Evolutionary conservation across 2,329 filamentous ascomycete genomes (phyloP).

Genomic region (Aulographum hederae): DNA sequence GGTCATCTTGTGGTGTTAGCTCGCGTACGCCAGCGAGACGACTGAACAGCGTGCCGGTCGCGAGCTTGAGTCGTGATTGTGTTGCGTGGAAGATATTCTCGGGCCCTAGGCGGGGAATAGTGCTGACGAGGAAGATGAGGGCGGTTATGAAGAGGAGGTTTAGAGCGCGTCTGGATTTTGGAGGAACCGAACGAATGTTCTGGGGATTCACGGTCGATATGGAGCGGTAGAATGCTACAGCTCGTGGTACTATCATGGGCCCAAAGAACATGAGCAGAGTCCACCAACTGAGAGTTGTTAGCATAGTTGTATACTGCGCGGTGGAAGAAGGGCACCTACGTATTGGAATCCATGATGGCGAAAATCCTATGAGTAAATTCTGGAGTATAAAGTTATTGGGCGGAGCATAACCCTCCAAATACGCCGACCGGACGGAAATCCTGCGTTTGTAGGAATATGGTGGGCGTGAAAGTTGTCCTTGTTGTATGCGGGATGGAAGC

Average conservation of each 20-base stretch:
- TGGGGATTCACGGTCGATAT: slow-evolving; percentile 20
- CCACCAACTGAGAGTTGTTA: too few species aligned
- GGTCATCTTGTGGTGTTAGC: slow-evolving; percentile 41
- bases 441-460: too few species aligned
- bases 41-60: slow-evolving; percentile 68
- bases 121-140: slow-evolving; percentile 36
- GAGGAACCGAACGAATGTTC: slow-evolving; percentile 36
- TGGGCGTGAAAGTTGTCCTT: too few species aligned
- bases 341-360: too few species aligned
- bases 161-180: slow-evolving; percentile 36
- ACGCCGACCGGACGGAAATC: too few species aligned
- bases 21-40: slow-evolving; percentile 43
- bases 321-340: too few species aligned
- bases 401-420: too few species aligned
- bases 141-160: slow-evolving; percentile 39
- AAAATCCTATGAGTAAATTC: too few species aligned
- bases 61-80: slow-evolving; percentile 64
- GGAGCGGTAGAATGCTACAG: slow-evolving; percentile 45
- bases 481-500: too few species aligned
- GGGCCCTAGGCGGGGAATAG: slow-evolving; percentile 47
- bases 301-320: too few species aligned
- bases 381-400: too few species aligned
- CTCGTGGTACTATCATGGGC: slow-evolving; percentile 51
- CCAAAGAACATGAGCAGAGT: slow-evolving; percentile 36
- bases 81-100: slow-evolving; percentile 71